Base-by-base conservation (phyloP, 2,329 filamentous ascomycete species). In the Delphinella strobiligena region DNA sequence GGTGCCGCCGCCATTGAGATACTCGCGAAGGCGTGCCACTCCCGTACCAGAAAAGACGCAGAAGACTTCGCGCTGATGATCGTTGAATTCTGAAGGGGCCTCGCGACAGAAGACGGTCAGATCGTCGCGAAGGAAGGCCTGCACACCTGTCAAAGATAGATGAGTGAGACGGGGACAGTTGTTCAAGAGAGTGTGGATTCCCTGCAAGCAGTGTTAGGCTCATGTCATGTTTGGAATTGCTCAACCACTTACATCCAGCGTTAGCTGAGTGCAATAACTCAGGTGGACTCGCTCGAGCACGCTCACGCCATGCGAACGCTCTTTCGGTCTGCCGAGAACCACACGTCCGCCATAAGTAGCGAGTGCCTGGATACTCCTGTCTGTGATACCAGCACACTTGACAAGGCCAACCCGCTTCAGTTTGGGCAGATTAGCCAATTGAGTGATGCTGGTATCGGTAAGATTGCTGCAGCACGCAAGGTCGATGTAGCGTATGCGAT, bases 401-500 rank as follows among this genome's bases (percentile, higher is more conserved):
- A 98, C 91, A 38, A 98, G 65, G 1, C 91, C 91, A 45, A 98
- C 94, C 29, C 91, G 74, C 66, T 94, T 88, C 38, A 98, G 68
- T 61, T 98, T 98, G 3, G 91, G 91, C 4, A 98, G 71, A 11
- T 76, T 76, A 4, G 91, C 88, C 29, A 98, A 69, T 47, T 85
- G 80, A 46, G 74, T 81, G 12, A 98, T 82, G 16, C 88, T 95
- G 9, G 73, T 71, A 51, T 98, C 91, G 0, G 91, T 96, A 45
- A 98, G 67, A 50, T 85, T 80, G 11, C 74, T 75, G 61, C 91
- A 98, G 64, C 91, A 96, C n/a, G 91, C 91, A 32, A 98, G 67
- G 56, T 98, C 91, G 47, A 98, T 98, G 58, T 98, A 98, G 40
- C 91, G 76, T 49, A 98, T 96, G 17, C 91, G 78, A 54, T 89